Conservation (phyloP, 2,329 filamentous ascomycete species). For the Metarhizium guizhouense region DNA sequence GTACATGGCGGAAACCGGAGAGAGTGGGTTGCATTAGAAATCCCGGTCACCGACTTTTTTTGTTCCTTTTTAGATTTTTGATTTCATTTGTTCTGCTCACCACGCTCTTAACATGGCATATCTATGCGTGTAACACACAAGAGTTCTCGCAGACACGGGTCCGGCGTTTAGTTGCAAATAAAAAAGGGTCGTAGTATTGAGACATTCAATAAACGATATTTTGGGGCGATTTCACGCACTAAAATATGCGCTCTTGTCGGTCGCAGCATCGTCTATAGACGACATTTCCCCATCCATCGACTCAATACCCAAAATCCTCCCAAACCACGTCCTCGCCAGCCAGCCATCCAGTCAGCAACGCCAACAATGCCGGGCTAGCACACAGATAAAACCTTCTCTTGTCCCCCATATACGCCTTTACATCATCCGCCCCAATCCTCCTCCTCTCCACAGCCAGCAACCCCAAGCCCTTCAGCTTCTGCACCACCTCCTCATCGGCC, state of each 20-base stretch:
- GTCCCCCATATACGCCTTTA: constrained; percentile 23
- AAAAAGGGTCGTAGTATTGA: no score
- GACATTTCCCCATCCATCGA: no score
- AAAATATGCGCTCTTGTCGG: no score
- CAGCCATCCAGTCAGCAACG: constrained; percentile 39
- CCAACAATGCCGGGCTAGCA: constrained; percentile 32
- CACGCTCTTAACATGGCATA: not conserved
- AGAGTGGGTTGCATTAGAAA: constrained; percentile 25
- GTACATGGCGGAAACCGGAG: constrained; percentile 38
- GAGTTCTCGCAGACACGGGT: no score
- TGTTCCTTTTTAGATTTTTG: not conserved
- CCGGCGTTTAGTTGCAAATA: no score
- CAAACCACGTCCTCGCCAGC: constrained; percentile 43
- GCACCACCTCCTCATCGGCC: no score
- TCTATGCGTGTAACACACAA: no score
- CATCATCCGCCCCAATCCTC: constrained; percentile 33
- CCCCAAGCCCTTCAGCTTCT: constrained; percentile 4
- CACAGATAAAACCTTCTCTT: constrained; percentile 43
- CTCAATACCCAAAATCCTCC: constrained; percentile 54
- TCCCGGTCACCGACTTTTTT: not conserved
- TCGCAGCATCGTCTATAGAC: no score
- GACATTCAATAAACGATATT: no score
- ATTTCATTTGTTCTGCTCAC: not conserved
- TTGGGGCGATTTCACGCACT: no score
- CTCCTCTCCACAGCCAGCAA: constrained; percentile 29